Percentiles rank a stretch among this genome's conserved stretches.
phyloP scores from a whole-genome alignment of 768 basidiomycete species.

The Phylloporus sp. region DNA sequence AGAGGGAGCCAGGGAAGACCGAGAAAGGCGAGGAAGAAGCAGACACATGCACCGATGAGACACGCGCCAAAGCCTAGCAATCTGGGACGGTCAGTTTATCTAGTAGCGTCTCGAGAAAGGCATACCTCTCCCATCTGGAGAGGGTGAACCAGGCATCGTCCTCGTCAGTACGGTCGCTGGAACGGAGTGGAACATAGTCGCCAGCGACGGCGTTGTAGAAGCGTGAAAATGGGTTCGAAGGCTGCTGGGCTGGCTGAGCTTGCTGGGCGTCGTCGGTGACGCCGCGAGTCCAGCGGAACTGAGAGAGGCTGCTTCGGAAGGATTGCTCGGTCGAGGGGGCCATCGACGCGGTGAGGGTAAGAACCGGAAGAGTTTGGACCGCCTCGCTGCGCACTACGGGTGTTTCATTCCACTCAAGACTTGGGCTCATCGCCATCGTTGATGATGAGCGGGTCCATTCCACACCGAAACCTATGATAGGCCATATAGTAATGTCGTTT shows the following conservation, averaged over 20 bases:
- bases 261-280: slow-evolving; percentile 66
- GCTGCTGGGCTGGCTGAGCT: slow-evolving; percentile 31
- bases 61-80: slow-evolving; percentile 90
- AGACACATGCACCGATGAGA: slow-evolving; percentile 84
- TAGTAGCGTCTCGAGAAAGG: not conserved
- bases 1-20: slow-evolving; percentile 64
- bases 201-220: slow-evolving; percentile 85
- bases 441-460: slow-evolving; percentile 36
- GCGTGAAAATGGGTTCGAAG: slow-evolving; percentile 74
- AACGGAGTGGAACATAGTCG: slow-evolving; percentile 85
- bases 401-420: slow-evolving; percentile 43
- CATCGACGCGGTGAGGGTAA: not conserved
- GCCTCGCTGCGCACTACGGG: slow-evolving; percentile 43
- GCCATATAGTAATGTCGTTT: slow-evolving; percentile 50
- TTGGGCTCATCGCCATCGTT: not conserved
- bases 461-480: too few species aligned
- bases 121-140: slow-evolving; percentile 87
- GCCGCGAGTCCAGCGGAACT: slow-evolving; percentile 84
- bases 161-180: slow-evolving; percentile 80
- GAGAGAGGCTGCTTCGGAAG: slow-evolving; percentile 72
- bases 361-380: not conserved
- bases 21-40: slow-evolving; percentile 89
- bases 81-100: slow-evolving; percentile 35
- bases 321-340: slow-evolving; percentile 47
- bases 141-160: slow-evolving; percentile 95